These are phyloP conservation scores for Corinectria fuckeliana DNA, from an alignment of 2,329 filamentous ascomycete species.

Conservation along the genomic window DNA sequence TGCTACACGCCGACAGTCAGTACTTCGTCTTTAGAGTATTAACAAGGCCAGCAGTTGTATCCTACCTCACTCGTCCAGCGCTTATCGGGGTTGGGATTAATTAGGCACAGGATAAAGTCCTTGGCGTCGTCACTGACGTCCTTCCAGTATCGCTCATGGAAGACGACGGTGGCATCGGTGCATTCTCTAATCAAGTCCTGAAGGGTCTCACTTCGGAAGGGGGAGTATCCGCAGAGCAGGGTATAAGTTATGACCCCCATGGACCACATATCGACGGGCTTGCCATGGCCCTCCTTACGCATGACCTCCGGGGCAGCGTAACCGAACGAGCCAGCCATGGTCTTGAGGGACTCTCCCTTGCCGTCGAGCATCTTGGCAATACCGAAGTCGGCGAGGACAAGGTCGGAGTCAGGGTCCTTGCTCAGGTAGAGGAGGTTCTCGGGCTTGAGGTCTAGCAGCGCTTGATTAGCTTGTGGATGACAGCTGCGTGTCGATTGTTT, in stretches of 20 bases:
- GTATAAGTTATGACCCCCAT: conserved; percentile 99
- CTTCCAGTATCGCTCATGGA: conserved; percentile 98
- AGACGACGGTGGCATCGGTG: conserved; percentile 80
- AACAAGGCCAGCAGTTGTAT: background rate
- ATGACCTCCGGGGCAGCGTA: conserved; percentile 98
- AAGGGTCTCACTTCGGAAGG: conserved; percentile 94
- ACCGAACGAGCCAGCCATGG: conserved; percentile 98
- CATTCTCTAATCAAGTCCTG: conserved; percentile 95
- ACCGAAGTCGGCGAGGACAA: conserved; percentile 96
- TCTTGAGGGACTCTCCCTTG: conserved; percentile 90
- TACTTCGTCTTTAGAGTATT: conserved; percentile 1
- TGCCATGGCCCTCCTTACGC: conserved; percentile 96
- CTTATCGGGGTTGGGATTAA: conserved; percentile 78
- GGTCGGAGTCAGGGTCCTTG: conserved; percentile 74
- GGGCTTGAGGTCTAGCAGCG: conserved; percentile 82
- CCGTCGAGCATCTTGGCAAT: conserved; percentile 97
- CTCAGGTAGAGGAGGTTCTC: conserved; percentile 97
- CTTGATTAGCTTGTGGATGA: conserved; percentile 3
- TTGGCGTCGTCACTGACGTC: conserved; percentile 96
- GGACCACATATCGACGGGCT: conserved; percentile 99
- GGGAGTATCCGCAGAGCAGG: conserved; percentile 95
- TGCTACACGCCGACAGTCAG: conserved; percentile 55
- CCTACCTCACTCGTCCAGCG: conserved; percentile 78
- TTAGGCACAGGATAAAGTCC: conserved; percentile 84
- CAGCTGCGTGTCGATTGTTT: background rate